Base-by-base conservation (phyloP, 2,329 filamentous ascomycete species). In the Nemania bipapillata region DNA sequence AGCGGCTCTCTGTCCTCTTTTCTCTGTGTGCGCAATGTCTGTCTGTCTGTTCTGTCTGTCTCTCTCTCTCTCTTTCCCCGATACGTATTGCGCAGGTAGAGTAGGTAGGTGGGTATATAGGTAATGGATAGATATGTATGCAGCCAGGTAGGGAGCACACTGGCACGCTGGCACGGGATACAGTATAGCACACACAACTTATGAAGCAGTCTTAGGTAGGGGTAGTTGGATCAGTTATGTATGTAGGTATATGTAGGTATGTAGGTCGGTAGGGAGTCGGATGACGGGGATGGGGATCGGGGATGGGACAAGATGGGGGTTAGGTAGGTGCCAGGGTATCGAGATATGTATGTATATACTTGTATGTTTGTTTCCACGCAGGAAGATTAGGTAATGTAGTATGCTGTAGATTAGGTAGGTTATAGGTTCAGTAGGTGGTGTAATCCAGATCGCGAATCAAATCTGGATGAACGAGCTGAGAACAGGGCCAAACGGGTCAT, bases 401-500 rank as follows among this genome's bases (percentile, higher is more conserved):
- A 54, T 57, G n/a, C 15, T 53, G 47, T 63, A 59, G 53, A 45
- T 50, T n/a, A n/a, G 30, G 9, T 32, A 32, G 11, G 30, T n/a
- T 5, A 9, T 42, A 37, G n/a, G n/a, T n/a, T n/a, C n/a, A n/a
- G n/a, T n/a, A n/a, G n/a, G 59, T 54, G 45, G 52, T 47, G 59
- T 28, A 53, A 60, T 61, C 56, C 37, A 65, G 68, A 68, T 70
- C 65, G 60, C 42, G 65, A 64, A 56, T 68, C 59, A 40, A 30
- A 63, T 55, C 58, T 37, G 65, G 54, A 67, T 52, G 65, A 60
- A 42, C 49, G 57, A 68, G 65, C 65, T 68, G 65, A 70, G 65
- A 52, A 65, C 65, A 63, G 58, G 65, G 64, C 61, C 68, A 63
- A 49, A 63, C 64, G 35, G 67, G 64, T 57, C 59, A 67, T 70